These are phyloP conservation scores for Coffea humblotiana DNA, from an alignment of 305 asterid species.

Conservation along the genomic window DNA sequence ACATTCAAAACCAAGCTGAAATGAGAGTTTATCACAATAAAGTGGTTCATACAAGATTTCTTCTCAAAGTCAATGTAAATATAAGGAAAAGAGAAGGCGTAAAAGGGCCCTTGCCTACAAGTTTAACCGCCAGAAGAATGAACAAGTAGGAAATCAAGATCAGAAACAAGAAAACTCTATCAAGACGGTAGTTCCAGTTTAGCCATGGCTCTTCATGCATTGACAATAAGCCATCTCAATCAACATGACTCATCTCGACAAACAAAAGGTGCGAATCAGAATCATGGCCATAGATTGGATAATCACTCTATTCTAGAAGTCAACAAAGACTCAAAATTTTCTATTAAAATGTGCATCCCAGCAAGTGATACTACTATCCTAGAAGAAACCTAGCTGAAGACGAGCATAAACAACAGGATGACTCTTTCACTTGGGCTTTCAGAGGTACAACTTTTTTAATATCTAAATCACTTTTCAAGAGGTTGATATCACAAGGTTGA, in stretches of 20 bases:
- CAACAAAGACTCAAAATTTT: neutral
- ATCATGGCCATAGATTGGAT: neutral
- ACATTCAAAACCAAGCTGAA: slow-evolving; percentile 10
- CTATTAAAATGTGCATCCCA: neutral
- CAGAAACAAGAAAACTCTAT: neutral
- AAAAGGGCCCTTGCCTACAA: neutral
- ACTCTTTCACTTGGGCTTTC: neutral
- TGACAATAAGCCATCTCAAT: neutral
- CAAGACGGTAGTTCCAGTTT: neutral
- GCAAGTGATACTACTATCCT: neutral
- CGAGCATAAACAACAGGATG: neutral
- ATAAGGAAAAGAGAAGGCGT: neutral
- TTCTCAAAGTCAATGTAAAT: neutral
- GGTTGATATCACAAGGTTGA: neutral
- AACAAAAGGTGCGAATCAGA: neutral
- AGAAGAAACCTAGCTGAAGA: neutral
- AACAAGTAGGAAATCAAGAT: neutral
- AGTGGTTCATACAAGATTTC: neutral
- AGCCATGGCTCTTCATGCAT: neutral
- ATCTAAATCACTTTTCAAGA: neutral
- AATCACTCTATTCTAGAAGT: neutral
- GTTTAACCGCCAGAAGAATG: neutral
- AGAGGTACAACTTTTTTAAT: neutral
- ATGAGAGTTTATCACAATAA: neutral
- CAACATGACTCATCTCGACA: neutral